phyloP scores from a whole-genome alignment of 306 rosid species.

The Glycine soja region DNA sequence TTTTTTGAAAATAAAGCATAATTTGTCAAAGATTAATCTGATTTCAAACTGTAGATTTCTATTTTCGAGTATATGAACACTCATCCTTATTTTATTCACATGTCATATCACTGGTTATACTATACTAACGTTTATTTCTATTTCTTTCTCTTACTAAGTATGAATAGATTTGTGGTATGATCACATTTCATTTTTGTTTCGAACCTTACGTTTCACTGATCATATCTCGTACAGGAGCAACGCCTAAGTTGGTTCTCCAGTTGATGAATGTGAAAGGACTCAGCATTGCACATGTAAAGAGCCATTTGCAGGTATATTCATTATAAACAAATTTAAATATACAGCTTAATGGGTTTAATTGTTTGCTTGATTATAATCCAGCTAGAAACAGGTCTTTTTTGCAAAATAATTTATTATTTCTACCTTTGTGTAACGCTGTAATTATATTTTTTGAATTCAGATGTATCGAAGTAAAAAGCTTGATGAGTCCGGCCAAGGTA shows the following conservation, averaged over 20 bases:
- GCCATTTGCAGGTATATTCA: constrained; percentile 81
- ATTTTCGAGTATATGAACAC: no score
- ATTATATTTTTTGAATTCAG: constrained; percentile 47
- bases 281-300: constrained; percentile 90
- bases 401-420: background rate
- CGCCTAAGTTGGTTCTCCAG: constrained; percentile 89
- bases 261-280: constrained; percentile 93
- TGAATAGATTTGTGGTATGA: no score
- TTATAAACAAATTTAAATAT: background rate
- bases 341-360: background rate
- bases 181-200: no score
- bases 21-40: background rate
- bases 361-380: background rate
- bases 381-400: background rate
- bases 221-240: constrained; percentile 68
- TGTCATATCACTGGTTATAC: no score
- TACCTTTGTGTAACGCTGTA: background rate
- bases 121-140: no score
- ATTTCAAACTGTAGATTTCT: no score
- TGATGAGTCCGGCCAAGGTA: constrained; percentile 91
- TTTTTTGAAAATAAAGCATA: background rate
- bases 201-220: background rate
- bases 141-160: no score
- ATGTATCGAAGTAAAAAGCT: constrained; percentile 95
- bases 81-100: no score